Evolutionary conservation across 805 yeast genomes (phyloP), one percentile per base, ranked within the genome.

Genomic region (Myxozyma neglecta): DNA sequence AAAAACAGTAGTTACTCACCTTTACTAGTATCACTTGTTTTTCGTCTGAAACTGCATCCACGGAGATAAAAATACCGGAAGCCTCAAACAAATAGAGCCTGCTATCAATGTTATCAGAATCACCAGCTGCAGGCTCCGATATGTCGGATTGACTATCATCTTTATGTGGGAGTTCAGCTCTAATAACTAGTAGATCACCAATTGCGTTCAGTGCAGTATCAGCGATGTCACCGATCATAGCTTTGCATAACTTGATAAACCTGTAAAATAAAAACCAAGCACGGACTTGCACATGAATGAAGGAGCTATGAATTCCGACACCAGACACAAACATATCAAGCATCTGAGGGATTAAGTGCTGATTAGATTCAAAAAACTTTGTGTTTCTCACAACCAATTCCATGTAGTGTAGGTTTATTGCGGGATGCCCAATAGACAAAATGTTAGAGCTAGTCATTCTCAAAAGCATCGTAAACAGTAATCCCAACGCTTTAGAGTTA

Each of bases 211-310:
- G 73, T 36, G 92, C 80, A 39, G 88, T 79, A 64, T 82, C 84
- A 45, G 86, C 70, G 83, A 78, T 59, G 78, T 75, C 59, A 36
- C 85, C 81, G 45, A 85, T 75, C 53, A 82, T 76, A 42, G 91
- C 90, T 70, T 85, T 87, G 1, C 93, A 86, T 51, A 87, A 77
- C 71, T 88, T 90, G 63, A 91, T 81, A 70, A 92, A 89, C 72
- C 96, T 83, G 70, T 86, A 86, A 69, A 93, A 90, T 65, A 92
- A 78, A 73, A 90, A 93, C 97, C 98, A 94, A 46, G 96, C 82
- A 73, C 97, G 85, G 59, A 84, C 80, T 69, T 91, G 85, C 3
- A 92, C 97, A 64, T 85, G 87, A 60, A 82, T 87, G 67, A 82
- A 80, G 5, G 80, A 78, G 75, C 87, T 90, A 73, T 90, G 91